Evolutionary conservation across 441 rosid species (phyloP).

Genomic region (Jatropha podagrica): DNA sequence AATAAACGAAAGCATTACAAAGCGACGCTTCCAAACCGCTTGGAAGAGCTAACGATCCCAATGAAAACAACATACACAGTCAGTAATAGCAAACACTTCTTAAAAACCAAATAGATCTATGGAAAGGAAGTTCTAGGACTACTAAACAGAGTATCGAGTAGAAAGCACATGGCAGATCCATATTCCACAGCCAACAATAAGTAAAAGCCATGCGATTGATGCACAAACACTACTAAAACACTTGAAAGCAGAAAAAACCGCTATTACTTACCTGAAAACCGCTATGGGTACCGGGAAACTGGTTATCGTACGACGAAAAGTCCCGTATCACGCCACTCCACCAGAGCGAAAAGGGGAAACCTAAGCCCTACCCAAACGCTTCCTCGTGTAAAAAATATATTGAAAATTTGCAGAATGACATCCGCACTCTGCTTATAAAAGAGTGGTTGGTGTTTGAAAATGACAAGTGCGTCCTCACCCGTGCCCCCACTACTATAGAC

Average conservation of each 20-base stretch:
- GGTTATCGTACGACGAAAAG: not conserved
- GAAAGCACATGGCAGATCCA: constrained; percentile 14
- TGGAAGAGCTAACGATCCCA: constrained; percentile 19
- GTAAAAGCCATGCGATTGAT: not conserved
- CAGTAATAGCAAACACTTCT: not conserved
- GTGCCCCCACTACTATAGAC: not conserved
- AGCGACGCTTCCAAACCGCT: not conserved
- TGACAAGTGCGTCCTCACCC: constrained; percentile 39
- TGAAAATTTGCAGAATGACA: not conserved
- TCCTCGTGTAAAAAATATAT: not conserved
- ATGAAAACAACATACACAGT: not conserved
- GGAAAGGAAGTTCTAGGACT: not conserved
- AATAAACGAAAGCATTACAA: not conserved
- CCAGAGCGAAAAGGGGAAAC: not conserved
- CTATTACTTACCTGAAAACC: constrained; percentile 15
- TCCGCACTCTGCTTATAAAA: constrained; percentile 26
- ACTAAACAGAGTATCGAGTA: not conserved
- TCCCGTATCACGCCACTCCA: not conserved
- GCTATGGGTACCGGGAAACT: constrained; percentile 16
- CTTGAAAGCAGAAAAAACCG: not conserved
- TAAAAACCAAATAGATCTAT: constrained; percentile 22
- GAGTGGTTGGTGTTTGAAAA: constrained; percentile 31
- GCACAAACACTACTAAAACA: not conserved
- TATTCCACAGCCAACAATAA: not conserved
- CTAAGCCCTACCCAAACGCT: not conserved